Evolutionary conservation across 345 rosid species (phyloP).

Genomic region (Eucalyptus pauciflora): DNA sequence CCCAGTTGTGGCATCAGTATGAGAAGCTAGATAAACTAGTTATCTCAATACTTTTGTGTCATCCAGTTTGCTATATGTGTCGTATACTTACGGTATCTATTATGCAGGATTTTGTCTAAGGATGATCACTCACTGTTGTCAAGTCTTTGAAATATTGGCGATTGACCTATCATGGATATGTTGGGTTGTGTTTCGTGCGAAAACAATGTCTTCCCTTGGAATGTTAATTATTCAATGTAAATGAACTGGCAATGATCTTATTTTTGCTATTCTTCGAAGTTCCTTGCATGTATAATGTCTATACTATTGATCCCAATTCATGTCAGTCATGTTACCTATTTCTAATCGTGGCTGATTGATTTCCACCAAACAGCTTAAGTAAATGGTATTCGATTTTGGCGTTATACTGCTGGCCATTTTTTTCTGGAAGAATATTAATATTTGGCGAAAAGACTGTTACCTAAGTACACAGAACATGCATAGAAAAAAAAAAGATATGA

Average conservation of each 20-base stretch:
- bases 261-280: background rate
- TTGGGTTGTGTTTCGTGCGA: background rate
- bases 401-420: constrained; percentile 90
- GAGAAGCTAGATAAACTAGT: too few species aligned
- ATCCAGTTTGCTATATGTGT: background rate
- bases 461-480: too few species aligned
- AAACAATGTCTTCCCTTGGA: background rate
- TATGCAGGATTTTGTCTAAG: background rate
- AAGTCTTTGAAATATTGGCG: background rate
- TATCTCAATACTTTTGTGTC: too few species aligned
- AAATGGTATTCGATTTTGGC: constrained; percentile 84
- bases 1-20: too few species aligned
- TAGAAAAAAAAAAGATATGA: too few species aligned
- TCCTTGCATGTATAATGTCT: background rate
- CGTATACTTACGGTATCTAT: background rate
- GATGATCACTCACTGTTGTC: background rate
- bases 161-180: background rate
- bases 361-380: constrained; percentile 88
- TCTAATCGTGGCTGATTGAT: constrained; percentile 42
- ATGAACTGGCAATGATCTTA: background rate
- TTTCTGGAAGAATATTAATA: constrained; percentile 1
- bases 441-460: too few species aligned
- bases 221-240: background rate
- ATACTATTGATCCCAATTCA: background rate
- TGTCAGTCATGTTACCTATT: background rate